A percentile compares a stretch with the other conserved stretches of the same genome.
These are phyloP conservation scores for Gymnopilus dilepis DNA, from an alignment of 768 basidiomycete species.

Conservation along the genomic window DNA sequence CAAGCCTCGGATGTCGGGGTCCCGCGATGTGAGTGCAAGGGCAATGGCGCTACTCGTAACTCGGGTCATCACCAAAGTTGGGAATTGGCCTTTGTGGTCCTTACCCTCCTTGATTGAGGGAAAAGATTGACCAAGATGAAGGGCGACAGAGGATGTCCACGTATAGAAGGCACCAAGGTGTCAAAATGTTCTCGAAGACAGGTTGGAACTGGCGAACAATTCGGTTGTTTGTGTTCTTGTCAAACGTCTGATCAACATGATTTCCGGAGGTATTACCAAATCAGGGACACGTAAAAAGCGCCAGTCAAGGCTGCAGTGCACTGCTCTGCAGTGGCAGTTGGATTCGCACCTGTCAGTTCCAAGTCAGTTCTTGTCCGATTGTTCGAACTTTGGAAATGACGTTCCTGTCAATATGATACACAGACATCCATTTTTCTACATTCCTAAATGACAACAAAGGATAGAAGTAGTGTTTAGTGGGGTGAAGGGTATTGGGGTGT, in stretches of 20 bases:
- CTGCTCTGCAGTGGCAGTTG: too few relatives aligned
- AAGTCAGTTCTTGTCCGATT: not conserved
- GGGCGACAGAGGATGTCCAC: not conserved
- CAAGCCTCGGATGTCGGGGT: not conserved
- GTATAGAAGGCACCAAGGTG: not conserved
- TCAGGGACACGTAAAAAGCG: not conserved
- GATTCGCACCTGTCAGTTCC: not conserved
- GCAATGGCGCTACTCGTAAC: not conserved
- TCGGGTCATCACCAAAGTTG: not conserved
- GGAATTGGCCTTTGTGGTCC: not conserved
- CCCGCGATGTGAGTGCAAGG: not conserved
- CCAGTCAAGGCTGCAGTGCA: too few relatives aligned
- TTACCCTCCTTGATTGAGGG: too few relatives aligned
- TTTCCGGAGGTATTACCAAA: not conserved
- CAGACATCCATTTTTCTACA: not conserved
- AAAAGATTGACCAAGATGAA: not conserved
- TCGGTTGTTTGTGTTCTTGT: not conserved
- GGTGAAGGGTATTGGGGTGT: not conserved
- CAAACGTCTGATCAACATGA: not conserved
- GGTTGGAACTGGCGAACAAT: not conserved
- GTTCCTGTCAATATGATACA: not conserved
- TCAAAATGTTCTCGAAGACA: slow-evolving; percentile 1
- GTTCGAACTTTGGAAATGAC: not conserved
- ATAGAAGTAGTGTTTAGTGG: not conserved
- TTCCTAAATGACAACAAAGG: not conserved